Evolutionary conservation across 1,139 yeast species (phyloP), one percentile per base, ranked within the genome.

Genomic region (Taiozyma onychis): DNA sequence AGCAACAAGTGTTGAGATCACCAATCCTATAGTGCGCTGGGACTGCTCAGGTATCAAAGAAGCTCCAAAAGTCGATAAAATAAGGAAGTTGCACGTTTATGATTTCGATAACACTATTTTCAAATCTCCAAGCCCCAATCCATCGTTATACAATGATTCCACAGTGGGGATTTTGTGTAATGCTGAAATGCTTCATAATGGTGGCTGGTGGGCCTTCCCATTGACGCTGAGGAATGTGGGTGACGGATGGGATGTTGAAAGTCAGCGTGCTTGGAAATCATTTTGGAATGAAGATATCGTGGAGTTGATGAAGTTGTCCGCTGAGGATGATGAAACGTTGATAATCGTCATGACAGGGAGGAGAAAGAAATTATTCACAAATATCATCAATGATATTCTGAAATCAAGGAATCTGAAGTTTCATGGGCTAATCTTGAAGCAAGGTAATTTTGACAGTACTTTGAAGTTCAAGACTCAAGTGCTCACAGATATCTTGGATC

Each of bases 31-130:
- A 16, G 8, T 45, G 1, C 51, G 48, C n/a, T 57, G 60, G 61
- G 54, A 57, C 28, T 53, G 58, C 27, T 47, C 54, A 2, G 49
- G 39, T 16, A 34, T 39, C 1, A 41, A 46, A 5, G 30, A 35
- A 2, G 43, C 44, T 3, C 57, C 57, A n/a, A 9, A 43, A 44
- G 22, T 48, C 22, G 30, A 48, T 2, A 39, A 45, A 7, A 59
- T 69, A 18, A 61, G 50, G 39, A 62, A 60, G 39, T 57, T 76
- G 5, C 76, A 74, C 55, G 61, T 76, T 16, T 76, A 73, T 56
- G 80, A 76, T 54, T 76, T 76, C 53, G 81, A 77, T 57, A 72
- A 74, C 46, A 74, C 80, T 0, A 58, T 77, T 18, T 75, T 74
- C 56, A 57, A 61, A 30, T 69, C 79, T 3, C 80, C 80, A 2